Evolutionary conservation across 2,329 filamentous ascomycete genomes (phyloP).

Genomic region (Pseudogymnoascus sp.): DNA sequence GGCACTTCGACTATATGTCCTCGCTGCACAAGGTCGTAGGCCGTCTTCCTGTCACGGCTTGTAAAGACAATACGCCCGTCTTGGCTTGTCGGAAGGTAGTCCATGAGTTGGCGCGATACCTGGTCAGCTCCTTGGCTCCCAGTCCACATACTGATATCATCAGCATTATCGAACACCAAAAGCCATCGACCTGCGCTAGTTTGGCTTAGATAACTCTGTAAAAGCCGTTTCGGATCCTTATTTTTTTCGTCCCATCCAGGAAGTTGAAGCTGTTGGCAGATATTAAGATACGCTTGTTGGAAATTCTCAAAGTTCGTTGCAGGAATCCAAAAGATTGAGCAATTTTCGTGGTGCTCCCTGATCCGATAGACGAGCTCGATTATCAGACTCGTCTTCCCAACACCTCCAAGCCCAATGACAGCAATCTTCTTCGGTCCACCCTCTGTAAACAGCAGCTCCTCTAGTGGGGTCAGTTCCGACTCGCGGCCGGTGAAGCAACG

Average conservation of each 20-base stretch:
- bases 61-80: constrained; percentile 32
- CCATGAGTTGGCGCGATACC: not conserved
- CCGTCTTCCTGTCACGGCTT: constrained; percentile 30
- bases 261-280: constrained; percentile 28
- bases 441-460: constrained; percentile 23
- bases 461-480: constrained; percentile 21
- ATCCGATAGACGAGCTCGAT: constrained; percentile 35
- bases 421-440: constrained; percentile 22
- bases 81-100: constrained; percentile 31
- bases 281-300: constrained; percentile 32
- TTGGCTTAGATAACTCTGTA: constrained; percentile 14
- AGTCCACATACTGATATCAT: constrained; percentile 27
- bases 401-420: constrained; percentile 33
- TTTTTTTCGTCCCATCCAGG: constrained; percentile 15
- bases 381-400: constrained; percentile 36
- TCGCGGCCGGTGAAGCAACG: constrained; percentile 24
- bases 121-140: constrained; percentile 16
- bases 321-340: constrained; percentile 39
- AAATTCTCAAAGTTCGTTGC: constrained; percentile 33
- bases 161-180: constrained; percentile 37
- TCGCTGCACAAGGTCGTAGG: constrained; percentile 21
- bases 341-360: constrained; percentile 29
- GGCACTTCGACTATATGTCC: constrained; percentile 26
- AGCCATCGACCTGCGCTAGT: constrained; percentile 31
- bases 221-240: constrained; percentile 12